A percentile compares a stretch with the other conserved stretches of the same genome.
phyloP scores from a whole-genome alignment of 2,329 filamentous ascomycete species.

The Eutypella sp. region DNA sequence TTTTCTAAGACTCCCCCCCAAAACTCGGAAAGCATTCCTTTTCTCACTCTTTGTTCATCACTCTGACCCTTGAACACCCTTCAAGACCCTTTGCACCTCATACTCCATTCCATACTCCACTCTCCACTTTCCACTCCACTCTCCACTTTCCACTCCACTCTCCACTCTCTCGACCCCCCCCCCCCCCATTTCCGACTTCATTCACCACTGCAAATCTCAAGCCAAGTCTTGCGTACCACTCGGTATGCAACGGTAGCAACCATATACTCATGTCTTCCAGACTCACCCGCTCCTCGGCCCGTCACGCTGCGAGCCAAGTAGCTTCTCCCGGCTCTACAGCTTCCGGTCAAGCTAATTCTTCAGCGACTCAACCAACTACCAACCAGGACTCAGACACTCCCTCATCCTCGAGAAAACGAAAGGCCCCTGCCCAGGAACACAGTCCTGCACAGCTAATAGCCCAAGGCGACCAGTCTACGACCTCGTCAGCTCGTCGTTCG shows the following conservation, averaged over 20 bases:
- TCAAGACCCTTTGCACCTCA: background rate
- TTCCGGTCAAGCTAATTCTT: conserved; percentile 35
- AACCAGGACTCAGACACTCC: conserved; percentile 35
- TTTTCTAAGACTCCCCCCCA: too few species aligned
- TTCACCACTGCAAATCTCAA: conserved; percentile 7
- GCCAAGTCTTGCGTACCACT: conserved; percentile 8
- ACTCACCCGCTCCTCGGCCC: conserved; percentile 92
- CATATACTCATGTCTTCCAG: conserved; percentile 84
- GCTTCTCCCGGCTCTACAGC: conserved; percentile 37
- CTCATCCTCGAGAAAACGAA: conserved; percentile 65
- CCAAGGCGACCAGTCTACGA: conserved; percentile 21
- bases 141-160: conserved; percentile 4
- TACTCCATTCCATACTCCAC: background rate
- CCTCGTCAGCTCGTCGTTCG: conserved; percentile 51
- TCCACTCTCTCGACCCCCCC: background rate
- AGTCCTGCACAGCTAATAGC: conserved; percentile 34
- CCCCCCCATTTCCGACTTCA: background rate
- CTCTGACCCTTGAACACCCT: background rate
- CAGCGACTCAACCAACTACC: conserved; percentile 34
- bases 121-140: background rate
- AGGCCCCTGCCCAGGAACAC: conserved; percentile 52
- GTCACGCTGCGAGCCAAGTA: conserved; percentile 69
- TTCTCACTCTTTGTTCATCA: too few species aligned
- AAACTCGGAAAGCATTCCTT: too few species aligned
- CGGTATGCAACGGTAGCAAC: conserved; percentile 13